Evolutionary conservation across 2,329 filamentous ascomycete species (phyloP).

Genomic region (Epichloe bromicola): DNA sequence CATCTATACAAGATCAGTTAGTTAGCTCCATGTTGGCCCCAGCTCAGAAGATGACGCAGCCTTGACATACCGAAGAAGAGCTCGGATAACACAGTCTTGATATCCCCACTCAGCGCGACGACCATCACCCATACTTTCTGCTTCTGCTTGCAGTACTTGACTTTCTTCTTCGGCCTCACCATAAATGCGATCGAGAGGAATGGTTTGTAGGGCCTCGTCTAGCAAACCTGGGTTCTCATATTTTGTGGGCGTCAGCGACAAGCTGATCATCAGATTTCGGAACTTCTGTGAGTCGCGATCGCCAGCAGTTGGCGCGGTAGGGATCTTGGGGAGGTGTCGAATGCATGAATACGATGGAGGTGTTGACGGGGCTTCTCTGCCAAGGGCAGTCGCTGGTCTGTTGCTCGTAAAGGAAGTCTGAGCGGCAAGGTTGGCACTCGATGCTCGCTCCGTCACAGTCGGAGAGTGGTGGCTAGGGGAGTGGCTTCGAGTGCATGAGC

Average conservation of each 20-base stretch:
- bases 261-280: conserved; percentile 67
- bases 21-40: conserved; percentile 9
- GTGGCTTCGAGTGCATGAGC: conserved; percentile 37
- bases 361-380: conserved; percentile 18
- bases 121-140: conserved; percentile 71
- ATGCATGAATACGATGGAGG: conserved; percentile 36
- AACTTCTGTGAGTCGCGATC: conserved; percentile 62
- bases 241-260: conserved; percentile 79
- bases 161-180: conserved; percentile 87
- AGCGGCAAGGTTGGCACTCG: conserved; percentile 33
- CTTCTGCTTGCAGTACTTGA: conserved; percentile 76
- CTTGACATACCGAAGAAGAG: conserved; percentile 59
- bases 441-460: conserved; percentile 35
- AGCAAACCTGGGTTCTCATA: conserved; percentile 94
- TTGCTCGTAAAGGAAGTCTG: conserved; percentile 25
- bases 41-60: not conserved
- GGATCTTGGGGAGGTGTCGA: conserved; percentile 42
- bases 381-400: conserved; percentile 35
- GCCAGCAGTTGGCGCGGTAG: conserved; percentile 54
- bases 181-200: conserved; percentile 86
- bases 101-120: conserved; percentile 86
- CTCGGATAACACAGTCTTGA: conserved; percentile 88
- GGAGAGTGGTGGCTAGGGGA: conserved; percentile 50
- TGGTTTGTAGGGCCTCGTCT: conserved; percentile 76
- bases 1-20: conserved; percentile 32